Evolutionary conservation across 1,139 yeast genomes (phyloP).

Genomic region (Arxiozyma telluris): DNA sequence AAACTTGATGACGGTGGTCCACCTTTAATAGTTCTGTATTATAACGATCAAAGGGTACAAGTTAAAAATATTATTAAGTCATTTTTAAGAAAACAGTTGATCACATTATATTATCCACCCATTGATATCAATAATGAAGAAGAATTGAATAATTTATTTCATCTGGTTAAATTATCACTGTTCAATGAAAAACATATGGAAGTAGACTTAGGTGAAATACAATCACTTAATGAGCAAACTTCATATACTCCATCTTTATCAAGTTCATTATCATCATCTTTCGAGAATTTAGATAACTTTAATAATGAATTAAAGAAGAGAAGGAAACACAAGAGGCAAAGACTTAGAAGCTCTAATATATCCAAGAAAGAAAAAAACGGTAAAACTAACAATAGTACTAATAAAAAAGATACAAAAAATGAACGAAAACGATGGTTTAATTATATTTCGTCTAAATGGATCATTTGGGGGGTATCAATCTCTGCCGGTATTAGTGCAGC

Average conservation of each 20-base stretch:
- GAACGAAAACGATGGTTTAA: neutral
- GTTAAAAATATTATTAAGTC: conserved; percentile 19
- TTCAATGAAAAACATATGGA: neutral
- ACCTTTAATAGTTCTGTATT: conserved; percentile 23
- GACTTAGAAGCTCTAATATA: conserved; percentile 1
- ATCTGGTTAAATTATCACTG: conserved; percentile 7
- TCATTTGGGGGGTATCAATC: conserved; percentile 25
- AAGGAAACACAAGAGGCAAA: conserved; percentile 6
- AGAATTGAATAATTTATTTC: conserved; percentile 18
- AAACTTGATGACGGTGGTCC: conserved; percentile 10
- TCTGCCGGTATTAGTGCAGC: conserved; percentile 29
- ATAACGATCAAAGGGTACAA: conserved; percentile 22
- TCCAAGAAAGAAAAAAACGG: neutral
- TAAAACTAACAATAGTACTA: no score
- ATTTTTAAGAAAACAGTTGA: conserved; percentile 14
- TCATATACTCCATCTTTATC: neutral
- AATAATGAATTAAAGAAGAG: neutral
- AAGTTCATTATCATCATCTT: conserved; percentile 7
- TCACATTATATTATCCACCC: conserved; percentile 21
- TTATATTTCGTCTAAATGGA: conserved; percentile 15
- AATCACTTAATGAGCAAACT: neutral
- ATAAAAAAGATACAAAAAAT: neutral
- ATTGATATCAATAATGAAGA: conserved; percentile 18
- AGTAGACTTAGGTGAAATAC: neutral
- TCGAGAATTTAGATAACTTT: conserved; percentile 2